Base-by-base conservation (phyloP, 2,329 filamentous ascomycete genomes). In the Fusarium setosum region DNA sequence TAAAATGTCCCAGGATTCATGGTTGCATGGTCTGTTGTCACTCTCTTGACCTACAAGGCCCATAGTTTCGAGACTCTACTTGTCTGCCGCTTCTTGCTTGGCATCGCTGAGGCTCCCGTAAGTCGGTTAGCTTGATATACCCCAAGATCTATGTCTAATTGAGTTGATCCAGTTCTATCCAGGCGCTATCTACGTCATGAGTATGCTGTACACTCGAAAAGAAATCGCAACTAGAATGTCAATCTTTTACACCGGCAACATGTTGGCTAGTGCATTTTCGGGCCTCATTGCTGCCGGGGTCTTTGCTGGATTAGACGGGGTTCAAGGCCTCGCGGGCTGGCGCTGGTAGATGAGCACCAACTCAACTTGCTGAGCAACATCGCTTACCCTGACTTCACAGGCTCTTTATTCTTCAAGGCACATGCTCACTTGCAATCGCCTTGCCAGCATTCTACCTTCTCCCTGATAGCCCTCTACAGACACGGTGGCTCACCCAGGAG, bases 331-430 rank as follows among this genome's bases (percentile, higher is more conserved):
- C 5, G 55, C 47, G 6, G 69, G 69, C 9, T 72, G 72, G 72
- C 65, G 64, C 23, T 73, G 72, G 58, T 79, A 5, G 11, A 11
- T 29, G 26, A 29, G 26, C 26, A 29, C 26, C 11, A 11, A 29
- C 26, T 11, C 26, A 11, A 5, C 8, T 29, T 29, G 26, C 2
- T 3, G 3, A 11, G 11, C 11, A 29, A 11, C 5, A 11, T 9
- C 8, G 26, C 26, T 29, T 11, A 29, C 26, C 8, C 11, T 9
- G 11, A 3, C 26, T 9, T 29, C 11, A 2, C 26, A 29, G 26
- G 26, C 26, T 90, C 0, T 91, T 90, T 75, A 88, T 91, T 41
- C 85, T 90, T 20, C 88, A 91, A 72, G 88, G 88, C 13, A 78
- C 80, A 4, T 80, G 71, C 35, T 65, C 70, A 9, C 55, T 70